Evolutionary conservation across 164 flowering plant species (phyloP).

Genomic region (Annona squamosa): DNA sequence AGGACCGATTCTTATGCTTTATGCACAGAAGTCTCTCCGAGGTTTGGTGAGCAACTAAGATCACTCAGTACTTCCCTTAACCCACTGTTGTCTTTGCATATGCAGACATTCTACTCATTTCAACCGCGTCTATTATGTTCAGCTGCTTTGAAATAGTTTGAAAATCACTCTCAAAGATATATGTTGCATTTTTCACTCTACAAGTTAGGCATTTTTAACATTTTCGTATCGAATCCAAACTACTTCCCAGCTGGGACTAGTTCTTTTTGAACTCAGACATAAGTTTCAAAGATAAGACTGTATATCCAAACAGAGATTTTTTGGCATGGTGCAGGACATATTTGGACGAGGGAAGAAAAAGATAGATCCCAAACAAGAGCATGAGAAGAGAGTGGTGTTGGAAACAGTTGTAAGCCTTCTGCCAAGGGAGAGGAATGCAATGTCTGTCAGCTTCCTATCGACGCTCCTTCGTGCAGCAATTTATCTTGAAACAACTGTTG

Average conservation of each 20-base stretch:
- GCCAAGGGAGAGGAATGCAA: slow-evolving; percentile 70
- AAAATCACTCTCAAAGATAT: too few species aligned
- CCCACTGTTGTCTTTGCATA: neutral
- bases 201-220: too few species aligned
- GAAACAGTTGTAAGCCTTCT: slow-evolving; percentile 88
- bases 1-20: slow-evolving; percentile 85
- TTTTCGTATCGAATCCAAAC: too few species aligned
- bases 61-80: slow-evolving; percentile 1
- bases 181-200: too few species aligned
- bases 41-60: slow-evolving; percentile 68
- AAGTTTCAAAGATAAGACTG: neutral
- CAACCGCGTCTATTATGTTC: too few species aligned
- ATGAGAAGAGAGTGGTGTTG: slow-evolving; percentile 72
- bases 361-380: slow-evolving; percentile 68
- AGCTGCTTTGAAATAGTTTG: too few species aligned
- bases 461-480: slow-evolving; percentile 78
- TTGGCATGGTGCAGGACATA: slow-evolving; percentile 44
- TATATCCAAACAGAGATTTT: neutral
- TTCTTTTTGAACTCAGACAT: too few species aligned
- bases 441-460: slow-evolving; percentile 84
- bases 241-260: too few species aligned
- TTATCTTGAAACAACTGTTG: slow-evolving; percentile 75
- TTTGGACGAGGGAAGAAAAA: slow-evolving; percentile 73
- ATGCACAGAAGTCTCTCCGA: slow-evolving; percentile 88
- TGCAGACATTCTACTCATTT: neutral